Evolutionary conservation across 768 basidiomycete species (phyloP), one percentile per base, ranked within the genome.

Genomic region (Phanerochaete carnosa): DNA sequence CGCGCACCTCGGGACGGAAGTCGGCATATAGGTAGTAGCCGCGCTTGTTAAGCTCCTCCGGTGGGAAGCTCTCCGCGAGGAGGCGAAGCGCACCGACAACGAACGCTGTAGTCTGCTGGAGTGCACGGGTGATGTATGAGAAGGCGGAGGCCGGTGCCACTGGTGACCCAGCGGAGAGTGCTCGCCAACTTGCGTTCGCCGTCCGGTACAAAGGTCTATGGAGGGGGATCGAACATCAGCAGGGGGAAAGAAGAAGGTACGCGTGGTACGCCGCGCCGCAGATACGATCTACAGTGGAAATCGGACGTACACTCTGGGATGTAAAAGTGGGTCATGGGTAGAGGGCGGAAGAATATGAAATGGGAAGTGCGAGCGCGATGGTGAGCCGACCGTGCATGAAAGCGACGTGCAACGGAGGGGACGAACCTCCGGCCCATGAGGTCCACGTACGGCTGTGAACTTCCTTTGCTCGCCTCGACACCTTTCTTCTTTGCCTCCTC

Each of bases 1-100:
- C 86, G 28, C 85, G 85, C 0, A 86, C 87, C 13, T 79, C 78
- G 11, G 95, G 95, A 60, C 95, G 86, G 72, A 98, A 97, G 19
- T 91, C 88, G 26, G 86, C 83, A 70, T 98, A 98, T 45, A 98
- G 77, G 22, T 80, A 75, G 77, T 90, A 95, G 9, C 89, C 96
- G 58, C 79, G 75, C 50, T 69, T 70, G 67, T 88, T 89, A 22
- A 93, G 77, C 54, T 89, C 85, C 47, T 79, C 69, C 0, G 82
- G 76, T 28, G 64, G 13, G 65, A 83, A 91, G 62, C 83, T 88
- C 32, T 79, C 74, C 3, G 85, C 88, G 35, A 93, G 77, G 30
- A 92, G 76, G 57, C 82, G 84, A 66, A 94, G 73, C 4, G 91
- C 87, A 5, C 95, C 95, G 15, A 95, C 74, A 26, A 95, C 76